phyloP scores from a whole-genome alignment of 441 rosid species.

The Euphorbia celastroides region DNA sequence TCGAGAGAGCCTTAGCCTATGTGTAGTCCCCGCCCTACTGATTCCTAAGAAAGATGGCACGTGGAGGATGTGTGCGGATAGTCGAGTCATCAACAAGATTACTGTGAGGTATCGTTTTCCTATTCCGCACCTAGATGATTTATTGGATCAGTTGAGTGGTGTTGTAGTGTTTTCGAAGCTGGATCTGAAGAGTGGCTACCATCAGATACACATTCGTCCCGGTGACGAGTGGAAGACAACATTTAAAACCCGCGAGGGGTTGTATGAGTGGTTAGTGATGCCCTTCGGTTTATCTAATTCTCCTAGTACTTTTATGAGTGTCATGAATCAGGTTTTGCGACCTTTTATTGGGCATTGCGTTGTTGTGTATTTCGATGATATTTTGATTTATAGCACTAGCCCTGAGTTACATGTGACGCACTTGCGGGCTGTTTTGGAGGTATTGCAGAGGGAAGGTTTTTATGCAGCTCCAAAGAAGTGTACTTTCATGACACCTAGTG shows the following conservation, averaged over 20 bases:
- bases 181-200: neutral
- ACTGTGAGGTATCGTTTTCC: neutral
- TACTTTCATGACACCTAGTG: neutral
- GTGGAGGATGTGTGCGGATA: neutral
- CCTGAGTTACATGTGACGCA: neutral
- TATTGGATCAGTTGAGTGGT: neutral
- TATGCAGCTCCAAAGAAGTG: too few relatives aligned
- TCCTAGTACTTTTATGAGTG: neutral
- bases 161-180: neutral
- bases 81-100: constrained; percentile 1
- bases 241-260: neutral
- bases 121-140: neutral
- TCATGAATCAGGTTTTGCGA: neutral
- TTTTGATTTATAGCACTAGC: neutral
- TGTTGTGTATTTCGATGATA: neutral
- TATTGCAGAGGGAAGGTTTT: too few relatives aligned
- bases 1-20: neutral
- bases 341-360: neutral
- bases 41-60: neutral
- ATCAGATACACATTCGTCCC: neutral
- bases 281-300: neutral
- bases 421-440: too few relatives aligned
- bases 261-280: neutral
- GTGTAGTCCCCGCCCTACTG: neutral
- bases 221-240: neutral